Conservation (phyloP, 1,284 basidiomycete species). For the Tremellales sp. region DNA sequence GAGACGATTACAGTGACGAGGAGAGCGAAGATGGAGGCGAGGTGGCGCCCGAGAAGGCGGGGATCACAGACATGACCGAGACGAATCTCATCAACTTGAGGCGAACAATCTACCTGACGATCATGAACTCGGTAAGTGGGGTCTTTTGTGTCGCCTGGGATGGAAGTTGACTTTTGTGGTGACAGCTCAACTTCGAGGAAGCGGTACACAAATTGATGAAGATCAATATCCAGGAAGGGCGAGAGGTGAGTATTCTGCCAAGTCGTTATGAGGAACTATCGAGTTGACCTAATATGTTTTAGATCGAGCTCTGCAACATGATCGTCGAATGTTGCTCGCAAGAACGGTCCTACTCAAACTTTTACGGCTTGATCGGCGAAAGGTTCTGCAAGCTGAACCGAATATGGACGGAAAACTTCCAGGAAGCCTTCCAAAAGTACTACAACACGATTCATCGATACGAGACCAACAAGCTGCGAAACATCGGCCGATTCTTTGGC, state of each 20-base stretch:
- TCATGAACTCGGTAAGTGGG: conserved; percentile 77
- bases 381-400: conserved; percentile 94
- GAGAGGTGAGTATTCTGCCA: conserved; percentile 65
- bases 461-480: conserved; percentile 95
- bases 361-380: conserved; percentile 94
- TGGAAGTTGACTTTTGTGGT: not conserved
- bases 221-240: conserved; percentile 82
- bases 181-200: conserved; percentile 86
- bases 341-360: conserved; percentile 92
- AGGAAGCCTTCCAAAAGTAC: conserved; percentile 83
- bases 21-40: conserved; percentile 60
- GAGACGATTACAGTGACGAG: conserved; percentile 62
- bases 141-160: not conserved
- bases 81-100: conserved; percentile 95
- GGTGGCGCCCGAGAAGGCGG: conserved; percentile 68
- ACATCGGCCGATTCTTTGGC: conserved; percentile 95
- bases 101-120: conserved; percentile 90
- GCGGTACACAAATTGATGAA: conserved; percentile 97
- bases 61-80: conserved; percentile 90
- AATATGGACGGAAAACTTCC: conserved; percentile 85
- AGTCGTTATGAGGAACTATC: no score
- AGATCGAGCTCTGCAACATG: conserved; percentile 98
- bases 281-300: conserved; percentile 15
- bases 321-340: conserved; percentile 99
- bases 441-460: conserved; percentile 97